These are phyloP conservation scores for Rhynchospora tenuis DNA, from an alignment of 176 grass and related monocot species.

Conservation along the genomic window DNA sequence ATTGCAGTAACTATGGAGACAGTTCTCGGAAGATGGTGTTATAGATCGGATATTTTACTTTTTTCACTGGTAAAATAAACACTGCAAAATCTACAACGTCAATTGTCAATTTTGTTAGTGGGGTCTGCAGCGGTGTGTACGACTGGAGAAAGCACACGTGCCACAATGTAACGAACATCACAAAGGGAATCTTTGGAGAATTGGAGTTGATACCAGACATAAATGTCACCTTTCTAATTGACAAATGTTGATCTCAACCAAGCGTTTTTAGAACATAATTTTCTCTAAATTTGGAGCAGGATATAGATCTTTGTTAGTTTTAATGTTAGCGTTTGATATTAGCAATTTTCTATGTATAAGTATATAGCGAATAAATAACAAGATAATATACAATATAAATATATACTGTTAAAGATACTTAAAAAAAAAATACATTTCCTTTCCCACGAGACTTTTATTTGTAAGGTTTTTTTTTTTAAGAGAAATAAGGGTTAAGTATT, in stretches of 20 bases:
- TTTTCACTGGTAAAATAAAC: neutral
- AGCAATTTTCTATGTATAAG: neutral
- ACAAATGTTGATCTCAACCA: neutral
- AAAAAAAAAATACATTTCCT: too few relatives aligned
- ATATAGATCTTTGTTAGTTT: neutral
- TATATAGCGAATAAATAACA: neutral
- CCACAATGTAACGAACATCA: neutral
- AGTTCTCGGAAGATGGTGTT: neutral
- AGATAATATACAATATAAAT: neutral
- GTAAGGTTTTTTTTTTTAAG: too few relatives aligned
- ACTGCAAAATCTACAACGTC: neutral
- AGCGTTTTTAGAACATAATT: neutral
- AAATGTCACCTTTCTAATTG: slow-evolving; percentile 20
- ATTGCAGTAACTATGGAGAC: neutral
- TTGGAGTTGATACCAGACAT: slow-evolving; percentile 10
- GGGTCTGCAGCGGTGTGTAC: neutral
- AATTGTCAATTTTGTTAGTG: neutral
- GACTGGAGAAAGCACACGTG: neutral
- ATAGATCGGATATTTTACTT: too few relatives aligned
- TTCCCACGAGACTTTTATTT: too few relatives aligned
- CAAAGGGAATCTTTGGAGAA: slow-evolving; percentile 4
- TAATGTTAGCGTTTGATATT: neutral
- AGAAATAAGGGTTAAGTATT: too few relatives aligned
- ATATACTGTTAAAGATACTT: neutral
- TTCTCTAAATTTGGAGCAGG: neutral